Base-by-base conservation (phyloP, 2,329 filamentous ascomycete genomes). In the Aspergillus jensenii region DNA sequence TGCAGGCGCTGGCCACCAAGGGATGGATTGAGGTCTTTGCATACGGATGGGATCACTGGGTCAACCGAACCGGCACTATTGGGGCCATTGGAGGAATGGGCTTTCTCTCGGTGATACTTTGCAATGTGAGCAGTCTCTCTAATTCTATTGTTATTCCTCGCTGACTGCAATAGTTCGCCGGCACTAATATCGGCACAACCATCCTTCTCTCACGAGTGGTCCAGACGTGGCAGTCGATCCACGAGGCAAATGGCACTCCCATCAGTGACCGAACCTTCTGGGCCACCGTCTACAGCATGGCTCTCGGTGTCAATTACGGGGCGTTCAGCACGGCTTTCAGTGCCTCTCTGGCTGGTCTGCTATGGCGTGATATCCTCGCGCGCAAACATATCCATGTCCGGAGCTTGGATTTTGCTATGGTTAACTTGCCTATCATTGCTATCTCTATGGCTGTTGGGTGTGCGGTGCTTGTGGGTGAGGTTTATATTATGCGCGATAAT, bases 1-100 rank as follows among this genome's bases (percentile, higher is more conserved):
- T 91, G 0, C 88, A 91, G 67, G 87, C 82, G 0, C 74, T 91
- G 1, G 88, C 89, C 0, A 90, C 86, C 0, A 90, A 89, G 62
- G 88, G 89, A 11, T 91, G 89, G 89, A 85, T 91, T 0, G 81
- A 83, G 0, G 86, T 90, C 0, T 91, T 91, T 64, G 88, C 88
- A 0, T 79, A 89, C 51, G 88, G 88, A 1, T 91, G 88, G 88
- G 83, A 89, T 57, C 84, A 88, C 51, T 90, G 88, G 88, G 87
- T 90, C 0, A 74, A 79, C 9, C 87, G 82, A 68, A 91, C 88
- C 0, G 88, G 88, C 0, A 88, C 86, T 0, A 75, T 90, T 0
- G 88, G 88, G 1, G 83, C 82, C 1, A 82, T 91, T 35, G 87
- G 86, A 1, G 88, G 88, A 6, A 91, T 91, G 88, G 88, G 82